Evolutionary conservation across 2,329 filamentous ascomycete genomes (phyloP).

Genomic region (Colletotrichum lindemuthianum): DNA sequence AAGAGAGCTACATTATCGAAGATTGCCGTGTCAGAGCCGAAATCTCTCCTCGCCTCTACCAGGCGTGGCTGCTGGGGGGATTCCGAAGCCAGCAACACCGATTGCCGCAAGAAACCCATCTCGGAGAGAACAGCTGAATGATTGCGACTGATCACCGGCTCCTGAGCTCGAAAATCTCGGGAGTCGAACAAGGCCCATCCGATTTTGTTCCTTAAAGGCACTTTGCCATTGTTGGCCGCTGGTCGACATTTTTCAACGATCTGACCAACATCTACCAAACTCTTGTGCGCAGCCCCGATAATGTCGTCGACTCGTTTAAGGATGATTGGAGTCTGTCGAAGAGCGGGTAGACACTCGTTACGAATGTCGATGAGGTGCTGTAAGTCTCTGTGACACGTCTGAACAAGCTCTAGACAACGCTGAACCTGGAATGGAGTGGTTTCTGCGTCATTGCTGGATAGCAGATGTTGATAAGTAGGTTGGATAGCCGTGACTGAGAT

Average conservation of each 20-base stretch:
- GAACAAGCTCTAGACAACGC: slow-evolving; percentile 44
- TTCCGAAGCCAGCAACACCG: slow-evolving; percentile 6
- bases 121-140: slow-evolving; percentile 44
- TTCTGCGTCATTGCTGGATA: slow-evolving; percentile 38
- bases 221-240: slow-evolving; percentile 36
- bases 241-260: slow-evolving; percentile 45
- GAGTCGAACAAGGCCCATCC: slow-evolving; percentile 42
- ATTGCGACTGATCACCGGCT: slow-evolving; percentile 42
- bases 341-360: slow-evolving; percentile 40
- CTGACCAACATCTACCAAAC: slow-evolving; percentile 41
- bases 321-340: slow-evolving; percentile 39
- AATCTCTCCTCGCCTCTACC: background rate
- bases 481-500: slow-evolving; percentile 10
- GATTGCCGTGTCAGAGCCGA: background rate
- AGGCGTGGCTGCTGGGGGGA: background rate
- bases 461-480: slow-evolving; percentile 27
- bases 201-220: slow-evolving; percentile 37
- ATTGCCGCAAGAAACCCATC: slow-evolving; percentile 40
- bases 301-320: slow-evolving; percentile 43
- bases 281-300: slow-evolving; percentile 42
- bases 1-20: slow-evolving; percentile 24
- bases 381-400: slow-evolving; percentile 45
- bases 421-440: slow-evolving; percentile 43
- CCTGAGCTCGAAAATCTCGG: slow-evolving; percentile 40
- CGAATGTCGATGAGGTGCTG: slow-evolving; percentile 47